Evolutionary conservation across 2,329 filamentous ascomycete species (phyloP), one percentile per base, ranked within the genome.

Genomic region (Colletotrichum costaricense): DNA sequence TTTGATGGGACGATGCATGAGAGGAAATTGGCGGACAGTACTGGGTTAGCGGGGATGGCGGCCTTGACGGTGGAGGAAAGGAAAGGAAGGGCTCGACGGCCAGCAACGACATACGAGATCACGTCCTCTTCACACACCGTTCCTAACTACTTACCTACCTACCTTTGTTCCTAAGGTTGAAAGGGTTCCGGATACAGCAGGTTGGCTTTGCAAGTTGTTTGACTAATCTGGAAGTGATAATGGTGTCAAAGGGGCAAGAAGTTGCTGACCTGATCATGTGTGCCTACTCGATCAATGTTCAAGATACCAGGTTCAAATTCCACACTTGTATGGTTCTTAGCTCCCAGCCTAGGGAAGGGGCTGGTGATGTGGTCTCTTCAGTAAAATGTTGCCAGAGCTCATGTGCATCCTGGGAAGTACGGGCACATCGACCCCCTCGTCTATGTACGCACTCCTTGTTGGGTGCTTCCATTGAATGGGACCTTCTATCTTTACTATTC

Each of bases 21-120:
- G 42, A 65, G n/a, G 35, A 28, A 63, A 65, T 22, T 19, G 60
- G 22, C 26, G 49, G 26, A 24, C 26, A 16, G 33, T 63, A 42
- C 5, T 54, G 58, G 58, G 11, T 67, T 63, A 52, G 63, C 35
- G 57, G 49, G 56, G 57, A 28, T 22, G n/a, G 56, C 28, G 55
- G n/a, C 33, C 9, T 33, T 58, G 16, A 56, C n/a, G 24, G 58
- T 16, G 14, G 58, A n/a, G 28, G 52, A 16, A 62, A 52, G 28
- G 28, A 26, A 16, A 49, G 28, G 26, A 22, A 28, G 52, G 26
- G 35, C 56, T 52, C 24, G 26, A 65, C 16, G 58, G 42, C 63
- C 56, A 67, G 49, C n/a, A 33, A 73, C 67, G 70, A 73, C 60
- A 73, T 54, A 60, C 60, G 69, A 72, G 66, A 64, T 26, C 16